These are phyloP conservation scores for Neurospora tetrasperma DNA, from an alignment of 495 filamentous ascomycete genomes.

Conservation along the genomic window DNA sequence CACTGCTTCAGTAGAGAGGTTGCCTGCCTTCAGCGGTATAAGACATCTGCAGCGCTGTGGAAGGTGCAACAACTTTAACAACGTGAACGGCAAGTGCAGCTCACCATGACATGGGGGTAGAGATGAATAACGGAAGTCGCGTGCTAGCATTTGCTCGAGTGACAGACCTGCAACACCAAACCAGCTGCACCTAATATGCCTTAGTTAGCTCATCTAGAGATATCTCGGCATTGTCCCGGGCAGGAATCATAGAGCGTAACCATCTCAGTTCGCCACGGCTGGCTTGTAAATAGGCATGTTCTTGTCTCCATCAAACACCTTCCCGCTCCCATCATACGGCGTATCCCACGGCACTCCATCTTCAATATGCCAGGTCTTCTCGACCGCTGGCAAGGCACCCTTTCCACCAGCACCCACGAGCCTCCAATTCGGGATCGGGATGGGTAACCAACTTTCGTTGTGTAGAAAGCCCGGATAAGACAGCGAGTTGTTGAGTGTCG, in stretches of 20 bases:
- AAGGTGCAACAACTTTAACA: not conserved
- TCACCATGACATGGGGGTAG: not conserved
- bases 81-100: not conserved
- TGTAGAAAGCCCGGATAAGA: constrained; percentile 51
- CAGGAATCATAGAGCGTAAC: too few species aligned
- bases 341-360: constrained; percentile 13
- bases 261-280: constrained; percentile 5
- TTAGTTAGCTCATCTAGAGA: not conserved
- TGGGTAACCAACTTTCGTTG: constrained; percentile 18
- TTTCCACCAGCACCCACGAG: constrained; percentile 35
- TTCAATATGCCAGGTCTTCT: constrained; percentile 18
- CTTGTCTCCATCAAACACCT: constrained; percentile 30
- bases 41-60: not conserved
- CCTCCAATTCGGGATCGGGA: constrained; percentile 35
- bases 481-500: constrained; percentile 51
- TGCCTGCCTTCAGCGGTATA: not conserved
- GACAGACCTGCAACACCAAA: not conserved
- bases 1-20: not conserved
- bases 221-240: not conserved
- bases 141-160: not conserved
- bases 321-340: constrained; percentile 41
- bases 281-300: constrained; percentile 18
- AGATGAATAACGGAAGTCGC: not conserved
- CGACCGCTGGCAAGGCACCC: constrained; percentile 23
- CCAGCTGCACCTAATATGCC: not conserved